Evolutionary conservation across 192 early-diverging fungal species (phyloP).

Genomic region (Backusella sp.): DNA sequence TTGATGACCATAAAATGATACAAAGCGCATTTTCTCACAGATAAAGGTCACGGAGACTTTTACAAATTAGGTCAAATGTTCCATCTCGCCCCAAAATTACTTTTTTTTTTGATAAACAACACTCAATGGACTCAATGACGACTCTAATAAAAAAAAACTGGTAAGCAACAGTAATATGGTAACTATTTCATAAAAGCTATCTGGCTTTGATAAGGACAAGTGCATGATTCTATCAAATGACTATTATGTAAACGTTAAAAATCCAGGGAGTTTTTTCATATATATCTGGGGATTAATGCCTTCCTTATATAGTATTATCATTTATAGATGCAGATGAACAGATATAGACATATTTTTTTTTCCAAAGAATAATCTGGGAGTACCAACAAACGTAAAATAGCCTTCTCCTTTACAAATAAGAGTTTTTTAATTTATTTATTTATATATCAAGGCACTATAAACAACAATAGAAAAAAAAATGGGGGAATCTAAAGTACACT

Average conservation of each 20-base stretch:
- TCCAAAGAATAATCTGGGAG: neutral
- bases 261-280: neutral
- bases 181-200: neutral
- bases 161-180: neutral
- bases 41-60: neutral
- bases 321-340: neutral
- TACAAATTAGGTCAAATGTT: neutral
- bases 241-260: neutral
- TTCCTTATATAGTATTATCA: neutral
- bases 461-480: neutral
- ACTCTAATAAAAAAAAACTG: neutral
- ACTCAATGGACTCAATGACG: neutral
- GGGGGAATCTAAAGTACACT: neutral
- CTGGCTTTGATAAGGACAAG: neutral
- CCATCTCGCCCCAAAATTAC: neutral
- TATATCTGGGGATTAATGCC: neutral
- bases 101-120: neutral
- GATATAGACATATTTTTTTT: neutral
- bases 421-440: neutral
- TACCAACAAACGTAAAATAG: neutral
- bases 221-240: neutral
- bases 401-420: neutral
- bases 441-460: neutral
- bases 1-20: neutral
- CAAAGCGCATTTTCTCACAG: neutral